Evolutionary conservation across 345 rosid species (phyloP).

Genomic region (Erysimum cheiranthoides): DNA sequence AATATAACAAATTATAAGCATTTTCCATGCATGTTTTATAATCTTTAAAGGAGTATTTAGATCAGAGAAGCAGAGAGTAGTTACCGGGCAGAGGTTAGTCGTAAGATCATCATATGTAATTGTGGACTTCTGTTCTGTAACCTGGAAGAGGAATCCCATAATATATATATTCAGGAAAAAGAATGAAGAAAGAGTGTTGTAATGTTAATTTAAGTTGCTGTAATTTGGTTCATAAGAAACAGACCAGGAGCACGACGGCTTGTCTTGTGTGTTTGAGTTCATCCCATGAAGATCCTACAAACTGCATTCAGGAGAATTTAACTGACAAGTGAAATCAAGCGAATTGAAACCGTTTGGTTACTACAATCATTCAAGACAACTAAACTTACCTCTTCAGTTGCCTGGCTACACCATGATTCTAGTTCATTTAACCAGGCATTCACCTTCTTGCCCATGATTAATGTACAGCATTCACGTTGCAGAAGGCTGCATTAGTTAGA

Average conservation of each 20-base stretch:
- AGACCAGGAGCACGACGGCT: conserved; percentile 84
- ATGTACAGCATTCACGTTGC: conserved; percentile 86
- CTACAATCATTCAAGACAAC: not conserved
- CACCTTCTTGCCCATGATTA: conserved; percentile 84
- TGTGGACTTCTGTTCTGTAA: conserved; percentile 76
- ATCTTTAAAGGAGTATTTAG: not conserved
- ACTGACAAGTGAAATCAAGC: not conserved
- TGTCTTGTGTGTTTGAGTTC: conserved; percentile 92
- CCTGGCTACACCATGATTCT: conserved; percentile 81
- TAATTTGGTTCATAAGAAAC: conserved; percentile 41
- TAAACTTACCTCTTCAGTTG: conserved; percentile 64
- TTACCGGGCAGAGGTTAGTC: conserved; percentile 89
- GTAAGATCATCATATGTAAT: conserved; percentile 83
- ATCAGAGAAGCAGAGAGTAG: conserved; percentile 46
- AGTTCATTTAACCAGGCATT: conserved; percentile 75
- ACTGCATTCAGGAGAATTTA: conserved; percentile 52
- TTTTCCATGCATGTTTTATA: not conserved
- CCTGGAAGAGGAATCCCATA: conserved; percentile 53
- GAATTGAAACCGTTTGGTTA: not conserved
- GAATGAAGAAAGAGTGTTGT: conserved; percentile 8
- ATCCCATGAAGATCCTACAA: conserved; percentile 83
- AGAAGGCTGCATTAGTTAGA: conserved; percentile 62
- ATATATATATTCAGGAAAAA: conserved; percentile 15
- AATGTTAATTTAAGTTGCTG: conserved; percentile 5
- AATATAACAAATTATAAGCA: conserved; percentile 10